Conservation (phyloP, 2,329 filamentous ascomycete genomes). For the Phialophora tarda region DNA sequence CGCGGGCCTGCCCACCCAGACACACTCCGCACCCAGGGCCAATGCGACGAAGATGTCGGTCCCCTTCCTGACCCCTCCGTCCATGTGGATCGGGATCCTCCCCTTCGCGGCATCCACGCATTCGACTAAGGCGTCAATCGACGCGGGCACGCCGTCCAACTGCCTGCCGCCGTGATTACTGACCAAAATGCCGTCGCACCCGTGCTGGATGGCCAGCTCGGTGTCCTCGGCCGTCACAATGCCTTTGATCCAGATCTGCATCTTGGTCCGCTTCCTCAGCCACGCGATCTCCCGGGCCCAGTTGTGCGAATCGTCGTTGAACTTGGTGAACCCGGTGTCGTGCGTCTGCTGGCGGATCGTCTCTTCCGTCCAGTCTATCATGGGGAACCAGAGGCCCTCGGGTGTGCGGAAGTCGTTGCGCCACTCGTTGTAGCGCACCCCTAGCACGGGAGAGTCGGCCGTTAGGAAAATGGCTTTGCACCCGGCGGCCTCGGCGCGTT, state of each 20-base stretch:
- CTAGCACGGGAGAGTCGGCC: constrained; percentile 58
- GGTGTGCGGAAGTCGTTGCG: constrained; percentile 56
- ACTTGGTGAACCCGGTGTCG: constrained; percentile 23
- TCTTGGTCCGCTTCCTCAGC: constrained; percentile 49
- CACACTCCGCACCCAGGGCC: constrained; percentile 57
- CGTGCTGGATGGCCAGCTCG: constrained; percentile 44
- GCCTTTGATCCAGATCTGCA: constrained; percentile 38
- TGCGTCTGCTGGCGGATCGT: constrained; percentile 25
- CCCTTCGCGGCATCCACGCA: constrained; percentile 39
- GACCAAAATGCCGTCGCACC: constrained; percentile 46
- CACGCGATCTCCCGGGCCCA: constrained; percentile 60
- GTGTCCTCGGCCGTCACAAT: constrained; percentile 45
- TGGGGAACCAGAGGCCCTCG: constrained; percentile 34
- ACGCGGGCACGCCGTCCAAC: constrained; percentile 46
- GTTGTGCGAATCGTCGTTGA: constrained; percentile 49
- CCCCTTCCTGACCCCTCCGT: constrained; percentile 62
- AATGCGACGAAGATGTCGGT: constrained; percentile 64
- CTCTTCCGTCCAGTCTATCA: constrained; percentile 37
- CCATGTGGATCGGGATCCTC: constrained; percentile 51
- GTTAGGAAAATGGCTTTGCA: constrained; percentile 60
- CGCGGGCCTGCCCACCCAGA: constrained; percentile 55
- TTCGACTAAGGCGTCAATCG: constrained; percentile 44
- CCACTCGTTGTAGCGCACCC: constrained; percentile 58
- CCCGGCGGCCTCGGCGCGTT: constrained; percentile 51
- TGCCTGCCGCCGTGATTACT: constrained; percentile 49